Base-by-base conservation (phyloP, 192 early-diverging fungal genomes). In the Coemansia aciculifera region DNA sequence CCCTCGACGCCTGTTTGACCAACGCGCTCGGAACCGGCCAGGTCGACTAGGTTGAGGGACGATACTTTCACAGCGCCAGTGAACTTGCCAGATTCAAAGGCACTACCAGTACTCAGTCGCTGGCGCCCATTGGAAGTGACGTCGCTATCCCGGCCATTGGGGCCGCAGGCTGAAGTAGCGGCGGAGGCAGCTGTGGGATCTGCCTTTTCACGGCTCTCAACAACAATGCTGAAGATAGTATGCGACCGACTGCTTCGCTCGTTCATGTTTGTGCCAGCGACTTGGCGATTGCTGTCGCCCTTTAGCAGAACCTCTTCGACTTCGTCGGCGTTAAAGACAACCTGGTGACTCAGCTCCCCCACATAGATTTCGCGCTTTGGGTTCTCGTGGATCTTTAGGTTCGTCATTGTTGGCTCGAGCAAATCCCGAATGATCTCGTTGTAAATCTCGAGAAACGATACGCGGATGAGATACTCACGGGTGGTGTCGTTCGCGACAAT, bases 401-500 rank as follows among this genome's bases (percentile, higher is more conserved):
- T 90, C 52, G 78, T 83, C 49, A 89, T 92, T 23, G 90, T 86
- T 0, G 97, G 95, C 21, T 88, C 84, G 3, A 99, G 85, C 37
- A 99, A 76, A 74, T 99, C 98, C 17, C 90, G 89, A 63, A 99
- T 89, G 0, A 85, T 87, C 73, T 97, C 95, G 78, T 97, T 97
- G 81, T 99, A 99, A 40, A 99, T 98, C 75, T 99, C 98, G 64
- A 99, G 68, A 77, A 98, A 99, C 31, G 93, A 94, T n/a, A 98
- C 98, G 57, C 95, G 89, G 39, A 99, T 71, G 27, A 98, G 76
- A 65, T 92, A 99, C 76, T 95, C 93, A 13, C 91, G 89, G 21
- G 88, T 85, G 7, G 59, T 36, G 34, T 79, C 79, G 27, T 57
- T 60, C 23, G 74, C 71, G 31, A 85, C 77, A 24, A 75, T 72